Conservation (phyloP, 2,329 filamentous ascomycete species). For the Penicillium sp. region DNA sequence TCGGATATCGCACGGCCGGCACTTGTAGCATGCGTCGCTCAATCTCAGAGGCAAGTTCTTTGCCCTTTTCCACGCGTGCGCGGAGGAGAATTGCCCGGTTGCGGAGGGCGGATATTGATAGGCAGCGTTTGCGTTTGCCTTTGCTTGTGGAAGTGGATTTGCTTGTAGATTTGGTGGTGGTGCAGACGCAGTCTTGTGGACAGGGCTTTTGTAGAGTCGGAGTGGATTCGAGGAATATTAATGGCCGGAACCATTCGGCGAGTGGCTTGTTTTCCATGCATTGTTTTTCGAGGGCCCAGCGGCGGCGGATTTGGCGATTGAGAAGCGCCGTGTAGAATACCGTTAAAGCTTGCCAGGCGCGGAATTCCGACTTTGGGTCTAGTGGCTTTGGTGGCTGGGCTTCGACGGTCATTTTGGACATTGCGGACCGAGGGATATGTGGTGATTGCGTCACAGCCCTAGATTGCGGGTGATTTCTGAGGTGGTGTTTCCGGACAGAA, state of each 20-base stretch:
- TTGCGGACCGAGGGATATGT: not conserved
- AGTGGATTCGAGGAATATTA: slow-evolving; percentile 19
- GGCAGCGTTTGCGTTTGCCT: not conserved
- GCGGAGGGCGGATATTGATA: slow-evolving; percentile 2
- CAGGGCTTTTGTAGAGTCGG: slow-evolving; percentile 14
- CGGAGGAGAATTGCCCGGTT: slow-evolving; percentile 15
- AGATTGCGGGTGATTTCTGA: not conserved
- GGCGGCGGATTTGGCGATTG: slow-evolving; percentile 22
- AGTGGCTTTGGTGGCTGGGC: not conserved
- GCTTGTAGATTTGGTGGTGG: not conserved
- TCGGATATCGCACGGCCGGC: slow-evolving; percentile 13
- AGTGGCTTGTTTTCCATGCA: slow-evolving; percentile 15
- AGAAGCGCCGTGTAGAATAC: slow-evolving; percentile 20
- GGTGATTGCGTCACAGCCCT: no score
- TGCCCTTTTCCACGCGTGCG: slow-evolving; percentile 25
- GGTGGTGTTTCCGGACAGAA: no score
- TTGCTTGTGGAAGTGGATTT: not conserved
- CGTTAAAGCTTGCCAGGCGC: slow-evolving; percentile 20
- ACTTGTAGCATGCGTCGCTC: slow-evolving; percentile 19
- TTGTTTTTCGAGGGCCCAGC: slow-evolving; percentile 22
- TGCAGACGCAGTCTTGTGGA: no score
- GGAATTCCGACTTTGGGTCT: slow-evolving; percentile 21
- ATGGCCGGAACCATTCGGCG: slow-evolving; percentile 15
- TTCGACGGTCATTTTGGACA: not conserved
- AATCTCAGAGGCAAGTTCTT: slow-evolving; percentile 23